A percentile compares a stretch with the other conserved stretches of the same genome.
These are phyloP conservation scores for Trichoderma endophyticum DNA, from an alignment of 2,329 filamentous ascomycete genomes.

Conservation along the genomic window DNA sequence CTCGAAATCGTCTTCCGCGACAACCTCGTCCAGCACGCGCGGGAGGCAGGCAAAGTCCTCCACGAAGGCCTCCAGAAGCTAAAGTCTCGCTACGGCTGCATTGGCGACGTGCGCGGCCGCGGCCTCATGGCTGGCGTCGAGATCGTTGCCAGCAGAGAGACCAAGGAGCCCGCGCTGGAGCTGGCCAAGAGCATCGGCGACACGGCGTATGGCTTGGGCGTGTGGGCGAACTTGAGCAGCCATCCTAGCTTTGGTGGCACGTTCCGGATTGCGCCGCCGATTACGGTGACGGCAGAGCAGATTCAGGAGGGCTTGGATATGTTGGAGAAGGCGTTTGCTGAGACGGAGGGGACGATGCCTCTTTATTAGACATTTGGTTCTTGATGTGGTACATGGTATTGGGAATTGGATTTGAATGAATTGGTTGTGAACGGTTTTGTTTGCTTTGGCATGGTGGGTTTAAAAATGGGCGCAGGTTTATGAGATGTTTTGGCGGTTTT, in stretches of 20 bases:
- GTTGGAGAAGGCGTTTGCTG: slow-evolving; percentile 53
- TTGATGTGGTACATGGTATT: not conserved
- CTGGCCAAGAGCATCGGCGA: slow-evolving; percentile 47
- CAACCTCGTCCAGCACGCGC: slow-evolving; percentile 45
- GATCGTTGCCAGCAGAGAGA: slow-evolving; percentile 50
- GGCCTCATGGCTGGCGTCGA: slow-evolving; percentile 58
- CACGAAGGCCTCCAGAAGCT: slow-evolving; percentile 45
- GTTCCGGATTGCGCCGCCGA: slow-evolving; percentile 58
- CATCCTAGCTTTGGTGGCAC: slow-evolving; percentile 54
- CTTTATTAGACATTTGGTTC: slow-evolving; percentile 23
- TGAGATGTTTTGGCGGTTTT: not conserved
- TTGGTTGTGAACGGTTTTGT: not conserved
- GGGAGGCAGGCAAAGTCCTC: slow-evolving; percentile 43
- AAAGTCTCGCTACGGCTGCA: slow-evolving; percentile 53
- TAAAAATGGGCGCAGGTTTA: not conserved
- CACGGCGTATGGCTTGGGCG: slow-evolving; percentile 47
- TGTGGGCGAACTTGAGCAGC: slow-evolving; percentile 56
- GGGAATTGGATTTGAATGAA: not conserved
- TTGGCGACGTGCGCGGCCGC: slow-evolving; percentile 59
- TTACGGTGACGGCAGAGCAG: slow-evolving; percentile 52
- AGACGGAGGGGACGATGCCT: slow-evolving; percentile 32
- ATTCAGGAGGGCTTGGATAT: slow-evolving; percentile 51
- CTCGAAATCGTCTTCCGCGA: slow-evolving; percentile 60
- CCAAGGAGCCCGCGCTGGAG: slow-evolving; percentile 45
- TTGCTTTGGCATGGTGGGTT: not conserved